Evolutionary conservation across 805 yeast genomes (phyloP), one percentile per base, ranked within the genome.

Genomic region (Saturnispora bothae): DNA sequence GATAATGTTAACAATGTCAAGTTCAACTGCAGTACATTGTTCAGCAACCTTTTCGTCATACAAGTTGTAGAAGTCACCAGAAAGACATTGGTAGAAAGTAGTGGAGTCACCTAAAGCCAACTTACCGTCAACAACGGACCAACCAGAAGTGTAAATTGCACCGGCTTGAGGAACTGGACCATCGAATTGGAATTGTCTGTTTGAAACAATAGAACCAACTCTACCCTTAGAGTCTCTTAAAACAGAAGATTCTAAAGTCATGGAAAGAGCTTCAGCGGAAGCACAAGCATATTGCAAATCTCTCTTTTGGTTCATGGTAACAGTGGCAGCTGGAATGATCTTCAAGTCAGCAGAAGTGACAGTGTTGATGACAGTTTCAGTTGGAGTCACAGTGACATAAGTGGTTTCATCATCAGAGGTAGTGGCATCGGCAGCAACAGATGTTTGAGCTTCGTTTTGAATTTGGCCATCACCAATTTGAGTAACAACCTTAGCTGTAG

Each of bases 121-220:
- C 60, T 73, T 73, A 16, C 69, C 78, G 46, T 69, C 71, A 36
- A 72, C 63, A 43, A 73, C 64, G 36, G 75, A 65, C 80, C 78
- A 73, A 43, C 80, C 79, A 33, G 69, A 72, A 46, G 82, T 78
- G 52, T 68, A 72, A 49, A 76, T 69, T 42, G 82, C 68, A 60
- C 82, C 83, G 25, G 81, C 83, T 68, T 80, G 89, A 54, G 88
- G 86, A 64, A 83, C 79, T 42, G 83, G 83, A 56, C 83, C 83
- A 56, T 78, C 83, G 54, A 76, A 77, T 63, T 77, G 84, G 71
- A 78, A 76, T 66, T 80, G 89, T 66, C 81, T 69, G 76, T 79
- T 80, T 38, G 86, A 77, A 50, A 80, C 89, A 61, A 80, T 78
- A 36, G 85, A 72, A 49, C 88, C 88, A 48, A 80, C 61, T 70